Base-by-base conservation (phyloP, 2,329 filamentous ascomycete species). In the Teratosphaeriaceae sp. region DNA sequence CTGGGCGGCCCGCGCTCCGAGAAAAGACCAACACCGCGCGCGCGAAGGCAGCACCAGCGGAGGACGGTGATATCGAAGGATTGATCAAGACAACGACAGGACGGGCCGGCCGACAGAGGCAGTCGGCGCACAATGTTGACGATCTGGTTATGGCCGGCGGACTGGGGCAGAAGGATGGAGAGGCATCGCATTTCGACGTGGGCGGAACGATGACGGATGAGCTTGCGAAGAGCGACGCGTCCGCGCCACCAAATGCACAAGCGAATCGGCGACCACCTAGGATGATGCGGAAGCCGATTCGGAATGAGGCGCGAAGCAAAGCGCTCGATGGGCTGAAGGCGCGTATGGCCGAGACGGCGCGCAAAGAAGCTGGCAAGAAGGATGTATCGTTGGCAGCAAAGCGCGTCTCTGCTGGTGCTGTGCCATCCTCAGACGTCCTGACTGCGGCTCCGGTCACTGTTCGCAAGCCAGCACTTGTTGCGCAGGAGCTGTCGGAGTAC, bases 291-390 rank as follows among this genome's bases (percentile, higher is more conserved):
- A 57, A 60, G 57, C 39, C 54, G 6, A 48, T 48, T 29, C 54
- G 48, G 18, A 57, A 44, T 21, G 48, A 56, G 37, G 54, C 48
- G 33, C 55, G 60, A 26, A 55, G 37, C 23, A 53, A 52, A 23
- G 59, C 59, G 2, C 36, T 63, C 33, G 53, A 61, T 20, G 56
- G 53, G n/a, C 38, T 65, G 47, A 61, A 58, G 46, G 48, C 55
- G 48, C 55, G 60, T 16, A 61, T 62, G 55, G 51, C 58, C 27
- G 56, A 56, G 24, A 58, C 57, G 4, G 51, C 54, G 27, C 47
- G 47, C 24, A 49, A 47, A 24, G 45, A 46, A 43, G 43, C 26
- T 18, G 42, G 37, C 9, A 38, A 46, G 42, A 43, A 27, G 20
- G 34, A 33, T 27, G 26, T n/a, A 18, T 11, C 39, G 31, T n/a